Conservation (phyloP, 2,329 filamentous ascomycete genomes). For the Epichloe amarillans region DNA sequence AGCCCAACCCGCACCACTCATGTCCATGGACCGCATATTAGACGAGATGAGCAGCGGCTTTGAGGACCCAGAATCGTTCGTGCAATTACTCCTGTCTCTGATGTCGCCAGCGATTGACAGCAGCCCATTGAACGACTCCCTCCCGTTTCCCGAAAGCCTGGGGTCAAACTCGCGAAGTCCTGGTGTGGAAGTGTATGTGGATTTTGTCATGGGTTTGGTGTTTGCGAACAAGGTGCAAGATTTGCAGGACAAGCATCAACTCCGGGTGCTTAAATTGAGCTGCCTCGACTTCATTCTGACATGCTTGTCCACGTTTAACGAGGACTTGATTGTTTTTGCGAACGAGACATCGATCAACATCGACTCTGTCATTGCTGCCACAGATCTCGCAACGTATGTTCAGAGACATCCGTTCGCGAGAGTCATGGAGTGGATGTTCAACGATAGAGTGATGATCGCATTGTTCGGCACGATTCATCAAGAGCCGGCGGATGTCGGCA, state of each 20-base stretch:
- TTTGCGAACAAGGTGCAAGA: slow-evolving; percentile 56
- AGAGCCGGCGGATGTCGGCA: slow-evolving; percentile 57
- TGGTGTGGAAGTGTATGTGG: slow-evolving; percentile 84
- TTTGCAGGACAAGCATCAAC: slow-evolving; percentile 52
- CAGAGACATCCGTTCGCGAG: slow-evolving; percentile 83
- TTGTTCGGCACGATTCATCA: slow-evolving; percentile 72
- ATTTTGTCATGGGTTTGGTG: slow-evolving; percentile 74
- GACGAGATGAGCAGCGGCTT: slow-evolving; percentile 64
- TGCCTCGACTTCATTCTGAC: slow-evolving; percentile 74
- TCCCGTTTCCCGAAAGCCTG: slow-evolving; percentile 80
- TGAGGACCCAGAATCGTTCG: slow-evolving; percentile 75
- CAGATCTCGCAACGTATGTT: slow-evolving; percentile 67
- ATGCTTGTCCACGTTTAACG: slow-evolving; percentile 81
- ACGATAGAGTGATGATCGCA: slow-evolving; percentile 70
- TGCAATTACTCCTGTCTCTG: slow-evolving; percentile 61
- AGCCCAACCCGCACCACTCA: slow-evolving; percentile 20
- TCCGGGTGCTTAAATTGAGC: slow-evolving; percentile 59
- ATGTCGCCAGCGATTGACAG: slow-evolving; percentile 51
- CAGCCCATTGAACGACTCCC: slow-evolving; percentile 52
- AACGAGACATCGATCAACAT: slow-evolving; percentile 65
- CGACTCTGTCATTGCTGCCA: slow-evolving; percentile 60
- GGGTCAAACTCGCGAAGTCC: slow-evolving; percentile 62
- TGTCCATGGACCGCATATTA: slow-evolving; percentile 52
- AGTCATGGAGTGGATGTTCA: slow-evolving; percentile 97
- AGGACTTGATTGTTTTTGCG: slow-evolving; percentile 76